Evolutionary conservation across 176 grass and related monocot species (phyloP), one percentile per base, ranked within the genome.

Genomic region (Ananas comosus): DNA sequence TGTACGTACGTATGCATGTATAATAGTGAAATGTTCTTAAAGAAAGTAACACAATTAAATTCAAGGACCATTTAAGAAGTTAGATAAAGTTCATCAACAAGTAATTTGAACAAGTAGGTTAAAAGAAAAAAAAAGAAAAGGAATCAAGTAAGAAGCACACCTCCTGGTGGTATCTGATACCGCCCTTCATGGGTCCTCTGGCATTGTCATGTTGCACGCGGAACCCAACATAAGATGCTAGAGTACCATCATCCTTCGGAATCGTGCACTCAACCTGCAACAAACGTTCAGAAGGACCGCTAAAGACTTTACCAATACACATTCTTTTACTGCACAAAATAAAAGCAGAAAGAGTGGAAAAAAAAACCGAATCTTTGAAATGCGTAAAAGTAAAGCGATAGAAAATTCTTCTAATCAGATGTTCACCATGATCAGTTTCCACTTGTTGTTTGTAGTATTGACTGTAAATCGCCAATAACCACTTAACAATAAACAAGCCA

Each of bases 101-200:
- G 76, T 22, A 76, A 51, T 73, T 28, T 64, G 67, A 65, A 13
- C 24, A 59, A 70, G 21, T 63, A 66, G 69, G 64, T 28, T 76
- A 63, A 52, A n/a, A 22, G 64, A 63, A 66, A n/a, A 22, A 22
- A 68, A 67, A 66, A 66, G 70, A 29, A 82, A 9, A 79, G 17
- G 22, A 82, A 74, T 73, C 33, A 14, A 61, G 27, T 76, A 18
- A 19, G 24, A 49, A 65, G 24, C 87, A 65, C n/a, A 92, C 90
- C 90, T 92, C 90, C 48, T 79, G 86, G 72, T 92, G 90, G 86
- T 92, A 92, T 86, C 90, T 88, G 86, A 92, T 92, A 73, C 90
- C 90, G 73, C 90, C 90, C 73, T 92, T 92, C 90, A 92, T 92
- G 67, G 90, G 90, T n/a, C 90, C 90, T 84, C 90, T 92, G 66